Conservation (phyloP, 2,329 filamentous ascomycete species). For the Dothideomycetes sp. region DNA sequence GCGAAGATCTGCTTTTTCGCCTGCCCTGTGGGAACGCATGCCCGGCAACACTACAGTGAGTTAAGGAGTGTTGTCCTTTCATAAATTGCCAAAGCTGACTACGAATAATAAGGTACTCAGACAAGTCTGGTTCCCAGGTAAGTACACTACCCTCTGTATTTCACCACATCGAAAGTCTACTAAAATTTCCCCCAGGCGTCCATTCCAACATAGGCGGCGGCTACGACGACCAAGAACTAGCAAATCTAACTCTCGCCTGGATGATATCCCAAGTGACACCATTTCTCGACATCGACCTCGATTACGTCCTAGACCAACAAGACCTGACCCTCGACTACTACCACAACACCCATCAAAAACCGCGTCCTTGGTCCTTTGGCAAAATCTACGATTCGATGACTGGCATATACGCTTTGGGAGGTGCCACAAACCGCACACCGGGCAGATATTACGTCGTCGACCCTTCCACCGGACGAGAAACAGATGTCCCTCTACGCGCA, state of each 20-base stretch:
- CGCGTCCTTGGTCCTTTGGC: conserved; percentile 41
- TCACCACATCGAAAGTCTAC: too few species aligned
- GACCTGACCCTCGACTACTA: conserved; percentile 38
- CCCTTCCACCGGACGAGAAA: conserved; percentile 34
- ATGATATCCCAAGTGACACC: conserved; percentile 46
- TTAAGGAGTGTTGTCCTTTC: too few species aligned
- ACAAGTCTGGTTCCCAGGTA: conserved; percentile 42
- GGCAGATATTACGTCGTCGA: conserved; percentile 39
- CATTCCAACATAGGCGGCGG: conserved; percentile 40
- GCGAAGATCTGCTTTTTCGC: conserved; percentile 32
- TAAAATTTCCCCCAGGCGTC: too few species aligned
- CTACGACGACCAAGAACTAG: conserved; percentile 37
- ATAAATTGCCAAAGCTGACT: too few species aligned
- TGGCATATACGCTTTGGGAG: conserved; percentile 40
- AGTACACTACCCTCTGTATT: too few species aligned
- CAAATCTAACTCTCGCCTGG: conserved; percentile 47
- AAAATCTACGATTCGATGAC: conserved; percentile 38
- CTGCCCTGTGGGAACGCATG: conserved; percentile 34
- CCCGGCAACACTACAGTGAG: conserved; percentile 34
- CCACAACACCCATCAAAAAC: conserved; percentile 30
- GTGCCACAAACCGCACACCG: conserved; percentile 36
- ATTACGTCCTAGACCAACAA: conserved; percentile 40
- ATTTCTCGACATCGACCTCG: conserved; percentile 39
- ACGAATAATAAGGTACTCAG: too few species aligned
- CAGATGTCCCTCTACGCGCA: conserved; percentile 35